These are phyloP conservation scores for Halteria grandinella DNA, from an alignment of 73 alveolate species.

Conservation along the genomic window DNA sequence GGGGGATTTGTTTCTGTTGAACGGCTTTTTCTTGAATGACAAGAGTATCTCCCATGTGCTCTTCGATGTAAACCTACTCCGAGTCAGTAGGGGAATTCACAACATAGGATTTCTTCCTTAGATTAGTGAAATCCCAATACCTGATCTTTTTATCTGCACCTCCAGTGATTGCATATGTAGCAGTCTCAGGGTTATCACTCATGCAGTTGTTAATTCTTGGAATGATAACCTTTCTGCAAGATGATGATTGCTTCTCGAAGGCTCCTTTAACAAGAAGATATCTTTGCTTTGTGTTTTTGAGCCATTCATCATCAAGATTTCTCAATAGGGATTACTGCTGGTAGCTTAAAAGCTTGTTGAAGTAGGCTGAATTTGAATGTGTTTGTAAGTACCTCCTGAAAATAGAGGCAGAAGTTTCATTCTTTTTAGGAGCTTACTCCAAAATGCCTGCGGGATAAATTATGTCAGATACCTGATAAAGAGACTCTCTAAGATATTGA, in stretches of 20 bases:
- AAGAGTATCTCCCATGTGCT: slow-evolving; percentile 41
- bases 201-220: slow-evolving; percentile 35
- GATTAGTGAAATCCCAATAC: slow-evolving; percentile 60
- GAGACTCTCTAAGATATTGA: slow-evolving; percentile 1
- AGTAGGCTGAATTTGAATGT: slow-evolving; percentile 5
- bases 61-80: slow-evolving; percentile 53
- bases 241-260: slow-evolving; percentile 5
- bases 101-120: slow-evolving; percentile 18
- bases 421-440: not conserved
- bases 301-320: slow-evolving; percentile 63
- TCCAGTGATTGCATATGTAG: slow-evolving; percentile 57
- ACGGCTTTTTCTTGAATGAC: slow-evolving; percentile 55
- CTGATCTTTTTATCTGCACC: slow-evolving; percentile 64
- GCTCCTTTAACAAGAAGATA: slow-evolving; percentile 46
- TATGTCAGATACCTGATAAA: not conserved
- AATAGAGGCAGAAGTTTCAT: not conserved
- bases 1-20: slow-evolving; percentile 13
- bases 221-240: slow-evolving; percentile 45
- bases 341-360: not conserved
- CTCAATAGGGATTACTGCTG: not conserved
- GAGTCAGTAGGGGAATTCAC: slow-evolving; percentile 62
- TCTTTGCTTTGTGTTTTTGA: slow-evolving; percentile 46
- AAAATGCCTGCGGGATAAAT: not conserved
- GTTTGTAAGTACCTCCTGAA: slow-evolving; percentile 22
- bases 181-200: slow-evolving; percentile 46